Evolutionary conservation across 2,329 filamentous ascomycete species (phyloP).

Genomic region (Alternaria dauci): DNA sequence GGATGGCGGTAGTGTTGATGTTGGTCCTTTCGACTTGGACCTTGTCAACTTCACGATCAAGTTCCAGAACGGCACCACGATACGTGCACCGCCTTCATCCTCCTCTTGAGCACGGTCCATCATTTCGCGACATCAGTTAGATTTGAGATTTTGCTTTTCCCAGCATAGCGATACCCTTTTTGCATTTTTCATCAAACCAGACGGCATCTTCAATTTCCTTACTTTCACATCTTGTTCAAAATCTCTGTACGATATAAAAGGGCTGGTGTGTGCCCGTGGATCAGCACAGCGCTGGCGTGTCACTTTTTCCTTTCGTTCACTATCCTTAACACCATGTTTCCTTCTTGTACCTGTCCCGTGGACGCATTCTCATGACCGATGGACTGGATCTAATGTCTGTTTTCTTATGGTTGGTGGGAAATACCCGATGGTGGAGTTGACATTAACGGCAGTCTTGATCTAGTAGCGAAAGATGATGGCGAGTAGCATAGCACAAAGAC

Average conservation of each 20-base stretch:
- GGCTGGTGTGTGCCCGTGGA: conserved; percentile 5
- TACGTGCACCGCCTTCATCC: conserved; percentile 24
- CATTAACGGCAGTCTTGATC: conserved; percentile 8
- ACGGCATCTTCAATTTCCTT: background rate
- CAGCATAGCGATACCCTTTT: conserved; percentile 30
- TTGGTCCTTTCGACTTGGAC: conserved; percentile 44
- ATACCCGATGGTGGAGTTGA: conserved; percentile 25
- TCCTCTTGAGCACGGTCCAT: conserved; percentile 6
- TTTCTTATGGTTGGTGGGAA: conserved; percentile 16
- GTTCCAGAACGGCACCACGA: conserved; percentile 46
- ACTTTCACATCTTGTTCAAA: conserved; percentile 2
- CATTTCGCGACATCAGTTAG: background rate
- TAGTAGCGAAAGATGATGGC: conserved; percentile 4
- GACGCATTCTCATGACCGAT: conserved; percentile 27
- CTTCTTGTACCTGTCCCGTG: conserved; percentile 36
- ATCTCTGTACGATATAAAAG: conserved; percentile 20
- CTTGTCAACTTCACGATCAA: conserved; percentile 42
- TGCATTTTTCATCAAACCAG: conserved; percentile 13
- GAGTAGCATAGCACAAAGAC: conserved; percentile 10
- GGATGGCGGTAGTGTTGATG: conserved; percentile 34
- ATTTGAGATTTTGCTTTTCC: conserved; percentile 2
- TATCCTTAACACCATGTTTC: conserved; percentile 12
- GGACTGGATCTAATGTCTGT: conserved; percentile 43
- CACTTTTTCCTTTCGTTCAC: conserved; percentile 3
- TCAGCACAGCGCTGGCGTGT: conserved; percentile 7